These are phyloP conservation scores for Podaxis sp. DNA, from an alignment of 768 basidiomycete species.

Conservation along the genomic window DNA sequence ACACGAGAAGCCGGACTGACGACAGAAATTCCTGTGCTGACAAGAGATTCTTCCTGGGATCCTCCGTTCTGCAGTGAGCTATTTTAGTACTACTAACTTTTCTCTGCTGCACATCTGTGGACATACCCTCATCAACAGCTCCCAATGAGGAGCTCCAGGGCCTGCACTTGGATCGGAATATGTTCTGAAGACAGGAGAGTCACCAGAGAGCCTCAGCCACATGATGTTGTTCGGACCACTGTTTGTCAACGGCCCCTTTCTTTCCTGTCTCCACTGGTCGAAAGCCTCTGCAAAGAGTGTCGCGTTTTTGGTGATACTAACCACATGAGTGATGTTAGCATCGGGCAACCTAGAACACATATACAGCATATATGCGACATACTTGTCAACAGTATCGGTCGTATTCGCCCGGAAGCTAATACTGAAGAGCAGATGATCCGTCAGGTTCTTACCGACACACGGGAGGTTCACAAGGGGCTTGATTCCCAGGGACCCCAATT, in stretches of 20 bases:
- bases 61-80: slow-evolving; percentile 4
- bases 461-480: slow-evolving; percentile 26
- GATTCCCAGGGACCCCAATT: slow-evolving; percentile 21
- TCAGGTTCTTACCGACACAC: slow-evolving; percentile 29
- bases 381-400: slow-evolving; percentile 9
- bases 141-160: slow-evolving; percentile 20
- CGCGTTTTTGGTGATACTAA: slow-evolving; percentile 1
- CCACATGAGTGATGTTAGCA: neutral
- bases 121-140: slow-evolving; percentile 17
- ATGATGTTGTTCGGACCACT: slow-evolving; percentile 19
- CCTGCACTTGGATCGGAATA: slow-evolving; percentile 25
- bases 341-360: neutral
- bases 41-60: neutral
- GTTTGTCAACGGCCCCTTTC: slow-evolving; percentile 19
- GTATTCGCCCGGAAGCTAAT: slow-evolving; percentile 17
- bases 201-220: slow-evolving; percentile 21
- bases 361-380: neutral
- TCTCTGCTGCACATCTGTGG: neutral
- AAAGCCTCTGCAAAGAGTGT: slow-evolving; percentile 14
- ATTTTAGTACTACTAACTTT: neutral
- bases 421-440: slow-evolving; percentile 25
- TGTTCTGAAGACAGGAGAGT: slow-evolving; percentile 2
- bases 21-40: neutral
- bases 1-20: slow-evolving; percentile 18
- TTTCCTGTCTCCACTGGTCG: slow-evolving; percentile 17